Evolutionary conservation across 2,329 filamentous ascomycete genomes (phyloP).

Genomic region (Alternaria consortialis): DNA sequence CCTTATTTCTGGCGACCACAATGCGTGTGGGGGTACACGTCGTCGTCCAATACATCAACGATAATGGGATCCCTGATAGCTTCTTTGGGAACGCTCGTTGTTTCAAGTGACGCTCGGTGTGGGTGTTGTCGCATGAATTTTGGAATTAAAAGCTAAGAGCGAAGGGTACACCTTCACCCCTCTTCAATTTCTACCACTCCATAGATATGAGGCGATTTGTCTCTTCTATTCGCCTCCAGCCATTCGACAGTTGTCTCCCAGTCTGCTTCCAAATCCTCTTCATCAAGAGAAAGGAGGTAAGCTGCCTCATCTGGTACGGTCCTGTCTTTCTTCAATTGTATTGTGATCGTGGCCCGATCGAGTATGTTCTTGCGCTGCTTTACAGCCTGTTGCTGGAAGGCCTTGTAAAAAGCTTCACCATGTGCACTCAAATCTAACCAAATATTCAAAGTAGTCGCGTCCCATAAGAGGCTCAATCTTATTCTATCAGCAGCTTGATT

Average conservation of each 20-base stretch:
- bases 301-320: not conserved
- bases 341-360: not conserved
- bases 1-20: not conserved
- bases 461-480: not conserved
- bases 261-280: not conserved
- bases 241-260: not conserved
- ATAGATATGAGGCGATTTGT: not conserved
- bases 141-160: not conserved
- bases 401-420: not conserved
- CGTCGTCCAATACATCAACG: not conserved
- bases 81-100: not conserved
- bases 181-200: not conserved
- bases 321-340: not conserved
- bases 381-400: not conserved
- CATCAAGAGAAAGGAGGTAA: not conserved
- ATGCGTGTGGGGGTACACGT: not conserved
- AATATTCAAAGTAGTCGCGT: not conserved
- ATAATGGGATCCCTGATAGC: not conserved
- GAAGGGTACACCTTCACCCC: not conserved
- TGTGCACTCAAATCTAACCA: not conserved
- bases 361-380: not conserved
- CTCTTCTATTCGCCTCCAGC: not conserved
- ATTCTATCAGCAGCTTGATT: not conserved
- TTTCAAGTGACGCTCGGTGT: not conserved
- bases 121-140: not conserved